Base-by-base conservation (phyloP, 2,329 filamentous ascomycete species). In the Cordyceps cicadae region DNA sequence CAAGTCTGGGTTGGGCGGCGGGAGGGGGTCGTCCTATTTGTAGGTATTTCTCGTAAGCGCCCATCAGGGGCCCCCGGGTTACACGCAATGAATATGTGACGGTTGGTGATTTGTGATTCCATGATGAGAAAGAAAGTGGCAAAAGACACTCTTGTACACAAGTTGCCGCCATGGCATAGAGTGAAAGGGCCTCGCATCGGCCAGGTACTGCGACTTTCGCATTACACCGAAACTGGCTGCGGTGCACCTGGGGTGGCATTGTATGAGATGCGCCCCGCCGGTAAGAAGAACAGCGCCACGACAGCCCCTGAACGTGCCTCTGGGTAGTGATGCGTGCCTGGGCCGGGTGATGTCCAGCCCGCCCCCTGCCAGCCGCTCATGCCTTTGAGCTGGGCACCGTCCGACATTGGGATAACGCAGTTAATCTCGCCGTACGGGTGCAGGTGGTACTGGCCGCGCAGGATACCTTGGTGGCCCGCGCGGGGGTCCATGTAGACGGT, bases 281-380 rank as follows among this genome's bases (percentile, higher is more conserved):
- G 81, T 61, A 84, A 65, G 60, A 84, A 84, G 68, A 83, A 83
- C 49, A 84, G 67, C 6, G 80, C 79, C 17, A 83, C 75, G 11
- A 82, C 66, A 1, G 76, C 75, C 1, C 80, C 81, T 4, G 75
- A 75, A 14, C 80, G 70, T 15, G 79, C 79, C 55, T 81, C 71
- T 2, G 81, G 81, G 67, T 81, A 83, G 68, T 84, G 81, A 69
- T 84, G 81, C 32, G 81, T 83, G 0, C 81, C 81, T 0, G 81
- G 76, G 0, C 77, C 80, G 0, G 79, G 79, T 50, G 73, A 75
- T 24, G 81, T 84, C 81, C 81, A 85, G 0, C 81, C 81, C 0
- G 77, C 77, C 0, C 79, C 79, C 66, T 79, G 77, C 81, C 81
- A 84, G 1, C 80, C 80, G 58, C 76, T 74, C 80, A 84, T 79